A percentile compares a stretch with the other conserved stretches of the same genome.
Conservation (phyloP, 2,329 filamentous ascomycete genomes). For the Ascochyta rabiei region DNA sequence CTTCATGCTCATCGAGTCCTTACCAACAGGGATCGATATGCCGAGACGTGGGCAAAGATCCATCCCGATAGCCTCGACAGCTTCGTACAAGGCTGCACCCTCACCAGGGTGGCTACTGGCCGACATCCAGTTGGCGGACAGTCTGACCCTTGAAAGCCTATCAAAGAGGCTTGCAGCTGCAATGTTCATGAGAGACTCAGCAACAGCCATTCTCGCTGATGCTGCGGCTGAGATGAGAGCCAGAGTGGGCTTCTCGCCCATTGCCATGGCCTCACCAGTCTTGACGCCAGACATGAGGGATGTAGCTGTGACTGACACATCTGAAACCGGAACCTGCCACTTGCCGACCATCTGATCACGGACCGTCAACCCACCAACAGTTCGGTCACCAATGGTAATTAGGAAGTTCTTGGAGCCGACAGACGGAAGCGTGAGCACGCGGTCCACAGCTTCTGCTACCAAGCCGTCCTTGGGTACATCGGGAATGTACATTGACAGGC, state of each 20-base stretch:
- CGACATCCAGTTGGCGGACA: conserved; percentile 99
- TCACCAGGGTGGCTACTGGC: conserved; percentile 93
- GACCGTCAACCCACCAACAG: conserved; percentile 85
- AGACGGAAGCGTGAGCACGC: conserved; percentile 82
- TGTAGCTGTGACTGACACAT: conserved; percentile 90
- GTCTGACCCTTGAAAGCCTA: conserved; percentile 77
- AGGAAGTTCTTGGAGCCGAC: conserved; percentile 98
- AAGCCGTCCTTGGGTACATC: conserved; percentile 60
- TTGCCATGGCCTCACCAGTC: conserved; percentile 94
- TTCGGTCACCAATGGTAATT: conserved; percentile 94
- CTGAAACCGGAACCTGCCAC: conserved; percentile 93
- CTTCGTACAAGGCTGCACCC: conserved; percentile 89
- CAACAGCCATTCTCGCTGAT: conserved; percentile 95
- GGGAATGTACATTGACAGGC: conserved; percentile 70
- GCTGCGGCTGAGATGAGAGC: conserved; percentile 89
- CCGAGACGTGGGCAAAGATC: conserved; percentile 89
- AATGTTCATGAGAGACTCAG: conserved; percentile 90
- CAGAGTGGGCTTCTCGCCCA: conserved; percentile 89
- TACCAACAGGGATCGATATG: conserved; percentile 93
- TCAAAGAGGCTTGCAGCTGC: conserved; percentile 78
- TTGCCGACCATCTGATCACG: conserved; percentile 96
- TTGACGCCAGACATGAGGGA: conserved; percentile 74
- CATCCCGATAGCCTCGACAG: conserved; percentile 90
- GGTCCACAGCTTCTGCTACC: conserved; percentile 73
- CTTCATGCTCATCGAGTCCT: conserved; percentile 99